Base-by-base conservation (phyloP, 192 early-diverging fungal species). In the Coemansia umbellata region DNA sequence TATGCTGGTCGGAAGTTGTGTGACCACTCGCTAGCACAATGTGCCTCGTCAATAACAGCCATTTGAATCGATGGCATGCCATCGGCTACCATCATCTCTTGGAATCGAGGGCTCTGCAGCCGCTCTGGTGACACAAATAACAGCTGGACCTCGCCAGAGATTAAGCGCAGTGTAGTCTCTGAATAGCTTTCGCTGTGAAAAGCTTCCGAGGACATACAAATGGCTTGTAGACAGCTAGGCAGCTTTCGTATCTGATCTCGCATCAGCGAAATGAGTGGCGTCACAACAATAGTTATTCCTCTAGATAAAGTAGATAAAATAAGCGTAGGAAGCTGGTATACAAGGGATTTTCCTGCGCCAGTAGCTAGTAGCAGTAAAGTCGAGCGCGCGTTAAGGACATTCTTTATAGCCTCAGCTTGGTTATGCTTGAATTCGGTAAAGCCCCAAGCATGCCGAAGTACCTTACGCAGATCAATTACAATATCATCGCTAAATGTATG, bases 11-110 rank as follows among this genome's bases (percentile, higher is more conserved):
- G 69, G 53, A 93, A 93, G 42, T 88, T 91, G 53, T 91, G 89
- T 0, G 86, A 88, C 91, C 91, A 93, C 66, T 91, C 88, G 37
- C 85, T 85, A 19, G 88, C 66, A 50, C 91, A 93, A 54, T 93
- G 91, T 0, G 81, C 88, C 55, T 93, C 91, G 60, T 93, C 91
- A 21, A 93, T 75, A 19, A 87, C 89, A 1, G 77, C 80, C 32
- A 91, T 66, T 0, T 58, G 50, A 33, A 91, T 80, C 0, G 47
- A 67, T 15, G 84, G 83, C 39, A 89, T 71, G 8, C 60, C 47
- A 1, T 62, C 71, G 1, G 40, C 36, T 10, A 58, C 47, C 44
- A 88, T 69, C 31, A 84, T 72, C 28, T 74, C 56, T 14, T 83
- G 43, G 50, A 89, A 88, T 15, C 66, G 63, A n/a, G 75, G 79